These are phyloP conservation scores for Thozetella sp. DNA, from an alignment of 495 filamentous ascomycete genomes.

Conservation along the genomic window DNA sequence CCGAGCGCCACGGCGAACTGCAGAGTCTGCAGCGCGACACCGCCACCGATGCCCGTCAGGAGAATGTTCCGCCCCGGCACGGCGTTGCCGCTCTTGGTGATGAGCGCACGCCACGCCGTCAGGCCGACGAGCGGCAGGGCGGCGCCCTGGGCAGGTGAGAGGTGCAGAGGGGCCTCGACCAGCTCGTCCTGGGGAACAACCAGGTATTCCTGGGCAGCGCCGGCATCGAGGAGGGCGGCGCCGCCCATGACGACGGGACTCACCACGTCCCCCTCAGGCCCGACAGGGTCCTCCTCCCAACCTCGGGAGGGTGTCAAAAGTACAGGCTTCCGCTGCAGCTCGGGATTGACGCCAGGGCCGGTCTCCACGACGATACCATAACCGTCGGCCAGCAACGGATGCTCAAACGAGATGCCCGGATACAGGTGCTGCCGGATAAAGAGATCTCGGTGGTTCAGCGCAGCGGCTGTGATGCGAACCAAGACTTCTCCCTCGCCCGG, in stretches of 20 bases:
- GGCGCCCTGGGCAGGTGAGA: conserved; percentile 72
- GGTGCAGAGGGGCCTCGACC: conserved; percentile 71
- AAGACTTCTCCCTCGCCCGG: conserved; percentile 67
- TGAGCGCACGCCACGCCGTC: conserved; percentile 84
- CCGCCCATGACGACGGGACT: conserved; percentile 76
- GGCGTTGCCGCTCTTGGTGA: conserved; percentile 69
- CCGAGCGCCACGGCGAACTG: conserved; percentile 70
- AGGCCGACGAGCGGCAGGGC: conserved; percentile 80
- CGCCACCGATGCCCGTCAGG: conserved; percentile 80
- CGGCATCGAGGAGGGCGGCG: conserved; percentile 60
- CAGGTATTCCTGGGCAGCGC: conserved; percentile 72
- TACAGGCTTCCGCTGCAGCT: conserved; percentile 64
- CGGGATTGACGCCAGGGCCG: conserved; percentile 51
- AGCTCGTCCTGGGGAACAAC: conserved; percentile 71
- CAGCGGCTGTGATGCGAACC: conserved; percentile 69
- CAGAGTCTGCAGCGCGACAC: conserved; percentile 72
- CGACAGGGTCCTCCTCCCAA: conserved; percentile 70
- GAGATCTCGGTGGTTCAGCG: conserved; percentile 90
- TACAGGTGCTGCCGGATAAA: conserved; percentile 93
- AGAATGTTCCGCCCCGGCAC: conserved; percentile 63
- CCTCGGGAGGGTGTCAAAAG: conserved; percentile 73
- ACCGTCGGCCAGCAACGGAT: conserved; percentile 80
- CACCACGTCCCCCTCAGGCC: conserved; percentile 75
- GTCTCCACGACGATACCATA: conserved; percentile 68
- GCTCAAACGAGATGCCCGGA: conserved; percentile 74